phyloP scores from a whole-genome alignment of 192 early-diverging fungal genomes.

The Helicostylum pulchrum region DNA sequence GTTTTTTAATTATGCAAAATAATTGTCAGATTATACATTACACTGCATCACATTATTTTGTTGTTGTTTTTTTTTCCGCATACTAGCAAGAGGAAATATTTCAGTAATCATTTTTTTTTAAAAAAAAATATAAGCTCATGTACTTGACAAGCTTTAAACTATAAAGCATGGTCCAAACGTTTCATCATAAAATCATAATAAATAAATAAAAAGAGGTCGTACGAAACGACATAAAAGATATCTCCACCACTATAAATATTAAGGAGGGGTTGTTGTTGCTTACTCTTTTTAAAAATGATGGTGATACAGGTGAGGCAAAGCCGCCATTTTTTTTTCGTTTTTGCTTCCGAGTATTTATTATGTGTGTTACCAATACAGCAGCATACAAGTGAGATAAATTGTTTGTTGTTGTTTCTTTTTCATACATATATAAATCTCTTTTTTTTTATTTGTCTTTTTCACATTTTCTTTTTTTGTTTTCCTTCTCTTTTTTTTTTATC shows the following conservation, averaged over 20 bases:
- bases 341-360: too few relatives aligned
- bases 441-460: slow-evolving; percentile 1
- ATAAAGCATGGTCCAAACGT: too few relatives aligned
- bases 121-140: too few relatives aligned
- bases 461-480: neutral
- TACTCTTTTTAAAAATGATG: neutral
- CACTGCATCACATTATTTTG: neutral
- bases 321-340: too few relatives aligned
- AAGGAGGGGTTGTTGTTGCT: neutral
- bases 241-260: neutral
- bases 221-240: neutral
- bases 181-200: neutral
- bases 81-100: too few relatives aligned
- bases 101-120: neutral
- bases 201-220: slow-evolving; percentile 5
- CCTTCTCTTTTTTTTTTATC: neutral
- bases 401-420: neutral
- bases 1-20: too few relatives aligned
- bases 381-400: neutral
- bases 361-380: too few relatives aligned
- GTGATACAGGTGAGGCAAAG: slow-evolving; percentile 1
- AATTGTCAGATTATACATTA: too few relatives aligned
- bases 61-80: neutral
- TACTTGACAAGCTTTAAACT: slow-evolving; percentile 1
- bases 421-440: neutral